Evolutionary conservation across 306 rosid genomes (phyloP).

Genomic region (Psophocarpus tetragonolobus): DNA sequence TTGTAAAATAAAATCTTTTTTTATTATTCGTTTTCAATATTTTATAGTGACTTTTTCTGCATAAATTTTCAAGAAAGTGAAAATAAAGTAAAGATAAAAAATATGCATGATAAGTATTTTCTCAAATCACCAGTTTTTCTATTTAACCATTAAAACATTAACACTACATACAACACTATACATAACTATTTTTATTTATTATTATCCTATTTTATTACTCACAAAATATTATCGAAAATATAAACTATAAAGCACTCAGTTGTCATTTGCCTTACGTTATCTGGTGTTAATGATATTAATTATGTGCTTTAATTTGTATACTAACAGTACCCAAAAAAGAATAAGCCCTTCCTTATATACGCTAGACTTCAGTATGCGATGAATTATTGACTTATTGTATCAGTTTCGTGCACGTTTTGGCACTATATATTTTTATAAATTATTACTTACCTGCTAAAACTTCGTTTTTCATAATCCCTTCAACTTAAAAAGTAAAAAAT

Average conservation of each 20-base stretch:
- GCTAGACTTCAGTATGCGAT: not conserved
- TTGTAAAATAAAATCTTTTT: not conserved
- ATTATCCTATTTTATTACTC: not conserved
- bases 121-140: not conserved
- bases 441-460: not conserved
- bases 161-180: not conserved
- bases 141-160: too few species aligned
- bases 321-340: not conserved
- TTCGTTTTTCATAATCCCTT: too few species aligned
- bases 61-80: not conserved
- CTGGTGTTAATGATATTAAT: not conserved
- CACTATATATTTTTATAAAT: not conserved
- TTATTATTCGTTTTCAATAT: not conserved
- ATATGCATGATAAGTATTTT: not conserved
- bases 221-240: not conserved
- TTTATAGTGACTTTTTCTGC: not conserved
- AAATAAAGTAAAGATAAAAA: not conserved
- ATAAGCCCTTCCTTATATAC: not conserved
- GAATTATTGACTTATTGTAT: not conserved
- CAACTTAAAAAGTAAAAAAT: not conserved
- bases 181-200: too few species aligned
- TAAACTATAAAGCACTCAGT: not conserved
- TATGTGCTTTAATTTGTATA: not conserved
- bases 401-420: not conserved
- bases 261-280: conserved; percentile 11